Base-by-base conservation (phyloP, 2,329 filamentous ascomycete species). In the Dothiorella sarmentorum region DNA sequence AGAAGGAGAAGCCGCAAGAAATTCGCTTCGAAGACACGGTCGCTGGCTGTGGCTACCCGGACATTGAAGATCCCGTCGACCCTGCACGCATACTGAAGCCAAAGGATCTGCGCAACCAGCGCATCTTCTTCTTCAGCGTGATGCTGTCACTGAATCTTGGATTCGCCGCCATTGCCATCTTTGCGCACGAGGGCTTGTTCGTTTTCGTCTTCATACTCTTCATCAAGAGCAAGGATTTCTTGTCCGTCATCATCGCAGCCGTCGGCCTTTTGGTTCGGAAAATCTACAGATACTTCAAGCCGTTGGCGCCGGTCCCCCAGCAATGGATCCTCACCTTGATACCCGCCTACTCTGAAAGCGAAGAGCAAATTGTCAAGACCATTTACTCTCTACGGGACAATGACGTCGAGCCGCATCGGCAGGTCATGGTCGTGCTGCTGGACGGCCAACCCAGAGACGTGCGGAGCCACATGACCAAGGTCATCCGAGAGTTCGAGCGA, bases 281-380 rank as follows among this genome's bases (percentile, higher is more conserved):
- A 6, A 58, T 64, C 22, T 61, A 61, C 18, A 31, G 53, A 4
- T 35, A 24, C 7, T 53, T 64, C 44, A 17, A n/a, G 15, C 62
- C 62, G 7, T 56, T 56, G 9, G 44, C 57, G 10, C 59, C 59
- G 13, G 61, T 64, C 7, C 55, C 60, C 9, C 49, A 27, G 7
- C 61, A 63, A 22, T 66, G 63, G 63, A 66, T 66, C n/a, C 55
- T 66, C 7, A 64, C 62, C 5, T 44, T 66, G 10, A 66, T 66
- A 10, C 64, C 64, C 9, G 63, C 64, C 9, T 66, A 62, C 17
- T 65, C 63, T 3, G 64, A 66, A 44, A 62, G 58, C 2, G 63
- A 65, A 42, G 64, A 66, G 18, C 64, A 65, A 42, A 66, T 66
- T 38, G 63, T 62, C 29, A 65, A 65, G 24, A 63, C 63, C 7